phyloP scores from a whole-genome alignment of 2,329 filamentous ascomycete species.

The Coccinonectria pachysandricola region DNA sequence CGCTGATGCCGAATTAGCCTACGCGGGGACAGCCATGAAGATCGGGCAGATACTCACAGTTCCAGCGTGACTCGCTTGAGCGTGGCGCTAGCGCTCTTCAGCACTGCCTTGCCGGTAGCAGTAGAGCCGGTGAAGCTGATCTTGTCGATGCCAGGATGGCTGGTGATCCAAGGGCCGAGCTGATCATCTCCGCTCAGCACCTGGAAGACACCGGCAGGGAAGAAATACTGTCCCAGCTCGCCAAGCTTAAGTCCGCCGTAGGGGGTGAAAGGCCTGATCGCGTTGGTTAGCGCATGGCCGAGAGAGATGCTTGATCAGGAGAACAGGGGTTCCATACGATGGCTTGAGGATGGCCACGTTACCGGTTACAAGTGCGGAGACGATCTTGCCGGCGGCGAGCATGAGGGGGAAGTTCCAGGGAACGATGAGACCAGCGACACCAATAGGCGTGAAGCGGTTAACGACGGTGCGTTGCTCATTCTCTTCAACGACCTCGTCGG shows the following conservation, averaged over 20 bases:
- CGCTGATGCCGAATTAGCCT: slow-evolving; percentile 12
- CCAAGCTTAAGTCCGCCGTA: slow-evolving; percentile 50
- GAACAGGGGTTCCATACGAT: slow-evolving; percentile 19
- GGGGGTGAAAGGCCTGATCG: slow-evolving; percentile 37
- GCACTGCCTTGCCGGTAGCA: slow-evolving; percentile 50
- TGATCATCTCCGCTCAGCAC: slow-evolving; percentile 49
- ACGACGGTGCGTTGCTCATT: slow-evolving; percentile 20
- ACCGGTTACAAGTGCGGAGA: slow-evolving; percentile 45
- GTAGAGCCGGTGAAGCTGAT: slow-evolving; percentile 55
- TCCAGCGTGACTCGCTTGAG: slow-evolving; percentile 53
- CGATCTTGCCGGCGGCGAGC: slow-evolving; percentile 42
- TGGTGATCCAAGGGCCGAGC: slow-evolving; percentile 48
- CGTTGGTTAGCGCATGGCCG: not conserved
- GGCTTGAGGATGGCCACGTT: slow-evolving; percentile 47
- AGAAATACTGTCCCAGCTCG: slow-evolving; percentile 45
- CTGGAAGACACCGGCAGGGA: slow-evolving; percentile 54
- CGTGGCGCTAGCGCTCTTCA: slow-evolving; percentile 43
- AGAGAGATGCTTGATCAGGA: too few relatives aligned
- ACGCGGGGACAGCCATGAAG: too few relatives aligned
- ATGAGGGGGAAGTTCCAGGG: slow-evolving; percentile 50
- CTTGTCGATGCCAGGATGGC: slow-evolving; percentile 50
- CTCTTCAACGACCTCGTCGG: slow-evolving; percentile 30
- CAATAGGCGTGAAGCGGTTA: slow-evolving; percentile 29
- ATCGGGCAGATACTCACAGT: slow-evolving; percentile 28
- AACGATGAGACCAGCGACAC: slow-evolving; percentile 36